A percentile compares a stretch with the other conserved stretches of the same genome.
Conservation (phyloP, 345 rosid species). For the Populus alba region DNA sequence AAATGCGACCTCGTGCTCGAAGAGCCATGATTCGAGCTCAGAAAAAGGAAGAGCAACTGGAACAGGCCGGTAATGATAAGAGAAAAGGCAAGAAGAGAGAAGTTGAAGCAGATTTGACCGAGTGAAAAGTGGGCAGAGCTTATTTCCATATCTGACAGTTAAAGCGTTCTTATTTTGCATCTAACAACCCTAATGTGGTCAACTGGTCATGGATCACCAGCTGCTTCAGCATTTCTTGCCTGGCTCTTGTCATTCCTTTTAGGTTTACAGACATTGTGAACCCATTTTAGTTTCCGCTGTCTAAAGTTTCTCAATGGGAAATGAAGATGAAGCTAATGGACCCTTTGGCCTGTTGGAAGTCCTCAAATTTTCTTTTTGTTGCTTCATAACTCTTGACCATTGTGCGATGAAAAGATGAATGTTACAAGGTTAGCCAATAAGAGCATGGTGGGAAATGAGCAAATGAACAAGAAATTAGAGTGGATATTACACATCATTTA, state of each 20-base stretch:
- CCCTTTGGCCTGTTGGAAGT: not conserved
- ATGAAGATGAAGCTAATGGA: not conserved
- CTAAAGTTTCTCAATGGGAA: too few relatives aligned
- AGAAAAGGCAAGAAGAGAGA: constrained; percentile 57
- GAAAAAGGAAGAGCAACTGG: constrained; percentile 73
- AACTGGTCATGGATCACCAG: not conserved
- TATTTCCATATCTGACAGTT: not conserved
- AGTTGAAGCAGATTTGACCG: constrained; percentile 30
- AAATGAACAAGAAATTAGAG: too few relatives aligned
- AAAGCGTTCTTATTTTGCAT: constrained; percentile 8
- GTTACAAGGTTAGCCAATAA: too few relatives aligned
- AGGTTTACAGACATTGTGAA: not conserved
- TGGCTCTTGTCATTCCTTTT: not conserved
- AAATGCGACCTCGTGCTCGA: constrained; percentile 90
- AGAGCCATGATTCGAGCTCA: constrained; percentile 91
- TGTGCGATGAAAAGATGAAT: too few relatives aligned
- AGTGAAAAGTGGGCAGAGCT: not conserved
- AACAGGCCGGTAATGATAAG: constrained; percentile 34
- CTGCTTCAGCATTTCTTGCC: not conserved
- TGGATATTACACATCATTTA: too few relatives aligned
- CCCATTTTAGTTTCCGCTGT: not conserved
- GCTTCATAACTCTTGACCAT: too few relatives aligned
- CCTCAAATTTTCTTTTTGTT: too few relatives aligned
- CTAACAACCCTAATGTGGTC: constrained; percentile 15
- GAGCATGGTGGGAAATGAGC: too few relatives aligned